Evolutionary conservation across 83 land plant species (phyloP), one percentile per base, ranked within the genome.

Genomic region (Diphasiastrum complanatum): DNA sequence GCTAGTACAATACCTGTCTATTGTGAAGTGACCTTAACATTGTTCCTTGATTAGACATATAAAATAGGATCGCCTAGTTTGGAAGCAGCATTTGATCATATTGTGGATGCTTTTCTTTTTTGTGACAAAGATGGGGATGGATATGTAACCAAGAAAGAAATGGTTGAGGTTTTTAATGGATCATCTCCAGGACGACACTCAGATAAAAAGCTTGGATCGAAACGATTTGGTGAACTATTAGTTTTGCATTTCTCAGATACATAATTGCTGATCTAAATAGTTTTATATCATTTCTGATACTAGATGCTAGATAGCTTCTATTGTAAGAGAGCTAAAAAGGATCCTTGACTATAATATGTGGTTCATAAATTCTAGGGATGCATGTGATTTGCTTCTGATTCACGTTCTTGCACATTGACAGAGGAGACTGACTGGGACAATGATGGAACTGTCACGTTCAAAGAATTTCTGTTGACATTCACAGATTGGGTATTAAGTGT

Each of bases 41-140:
- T 31, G 43, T 0, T 57, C 5, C 61, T 19, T 25, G 29, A 29
- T 33, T 66, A 92, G 98, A 81, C 78, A 81, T 75, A 82, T n/a
- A 45, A 71, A n/a, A 83, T 88, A 71, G 91, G 87, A 16, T 69
- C 85, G 70, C 83, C 87, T 32, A 54, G 83, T 25, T 69, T 92
- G 45, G 98, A 88, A 52, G 69, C 79, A 18, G 85, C 98, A 8
- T 92, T 92, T 75, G 86, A 88, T 60, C 74, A 72, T 20, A 64
- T 92, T 73, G 96, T 79, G 14, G 85, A 92, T 70, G 78, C 98
- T 55, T 92, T 92, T 78, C 80, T 81, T 33, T 92, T 85, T 68
- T 70, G 88, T 74, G 98, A 92, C 78, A 82, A 84, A 73, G 81
- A 92, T 63, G 79, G 82, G 61, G 96, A 92, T 75, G 98, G 98